Percentiles rank a stretch among this genome's conserved stretches.
These are phyloP conservation scores for Dothidotthia symphoricarpi DNA, from an alignment of 2,329 filamentous ascomycete genomes.

Conservation along the genomic window DNA sequence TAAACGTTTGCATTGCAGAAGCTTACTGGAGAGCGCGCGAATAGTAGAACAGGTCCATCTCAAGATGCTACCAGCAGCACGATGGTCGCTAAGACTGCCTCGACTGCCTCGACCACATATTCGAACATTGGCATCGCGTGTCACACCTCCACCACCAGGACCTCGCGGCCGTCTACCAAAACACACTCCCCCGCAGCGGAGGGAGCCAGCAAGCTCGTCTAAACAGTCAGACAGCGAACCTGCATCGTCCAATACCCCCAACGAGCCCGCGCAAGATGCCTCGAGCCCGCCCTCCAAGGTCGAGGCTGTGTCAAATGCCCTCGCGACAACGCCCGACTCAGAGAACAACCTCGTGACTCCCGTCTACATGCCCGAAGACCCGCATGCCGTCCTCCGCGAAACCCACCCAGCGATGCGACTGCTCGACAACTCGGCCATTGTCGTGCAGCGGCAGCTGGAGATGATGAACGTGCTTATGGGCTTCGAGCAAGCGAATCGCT, in stretches of 20 bases:
- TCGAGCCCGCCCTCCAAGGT: conserved; percentile 30
- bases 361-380: conserved; percentile 61
- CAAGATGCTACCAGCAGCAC: conserved; percentile 28
- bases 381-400: conserved; percentile 57
- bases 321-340: conserved; percentile 44
- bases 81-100: conserved; percentile 31
- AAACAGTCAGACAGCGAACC: conserved; percentile 7
- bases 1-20: no score
- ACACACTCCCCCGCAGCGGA: conserved; percentile 14
- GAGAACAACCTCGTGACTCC: conserved; percentile 57
- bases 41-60: no score
- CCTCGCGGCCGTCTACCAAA: conserved; percentile 26
- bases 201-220: conserved; percentile 11
- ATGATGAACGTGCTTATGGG: conserved; percentile 66
- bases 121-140: conserved; percentile 25
- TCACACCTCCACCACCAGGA: conserved; percentile 16
- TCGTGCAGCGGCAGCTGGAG: conserved; percentile 63
- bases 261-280: conserved; percentile 14
- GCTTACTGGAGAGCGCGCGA: no score
- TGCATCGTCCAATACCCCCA: conserved; percentile 7
- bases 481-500: conserved; percentile 66
- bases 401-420: conserved; percentile 59
- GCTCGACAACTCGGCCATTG: conserved; percentile 60
- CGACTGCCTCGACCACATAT: conserved; percentile 26
- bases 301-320: conserved; percentile 46